Evolutionary conservation across 371 early-diverging fungal species (phyloP), one percentile per base, ranked within the genome.

Genomic region (Scutellospora calospora): DNA sequence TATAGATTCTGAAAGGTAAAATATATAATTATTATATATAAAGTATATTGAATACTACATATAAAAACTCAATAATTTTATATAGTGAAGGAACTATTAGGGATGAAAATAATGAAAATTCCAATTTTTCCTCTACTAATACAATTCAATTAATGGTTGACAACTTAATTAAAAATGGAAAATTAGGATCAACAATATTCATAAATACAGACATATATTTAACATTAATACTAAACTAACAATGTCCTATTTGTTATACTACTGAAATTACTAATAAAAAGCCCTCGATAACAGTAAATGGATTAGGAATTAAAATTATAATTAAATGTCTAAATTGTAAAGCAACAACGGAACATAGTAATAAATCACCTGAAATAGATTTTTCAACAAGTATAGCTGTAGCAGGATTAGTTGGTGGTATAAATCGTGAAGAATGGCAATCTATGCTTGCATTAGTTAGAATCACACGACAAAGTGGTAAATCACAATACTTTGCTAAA

Each of bases 361-460:
- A 71, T 51, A 18, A 71, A 49, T 27, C 2, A 51, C 14, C 25
- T 14, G 52, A 1, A 8, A 12, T 20, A 14, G 35, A 71, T 29
- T 71, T 71, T 51, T 71, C 72, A 14, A 49, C 20, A 52, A 20
- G 2, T 27, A 5, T 49, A 5, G 31, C 72, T 49, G 72, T 14
- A 27, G 51, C 52, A 27, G 72, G 11, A 27, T 49, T 71, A 27
- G 33, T 71, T 71, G 31, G 52, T 27, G 52, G 72, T 29, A 8
- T 71, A 27, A 71, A 71, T 71, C n/a, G 31, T 22, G 51, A 49
- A 71, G 27, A 71, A 71, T 49, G 41, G 6, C 18, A 12, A 49
- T 49, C 29, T 27, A 71, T 71, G 5, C 22, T 71, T 14, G 25
- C 33, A 31, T 25, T 71, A 27, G 20, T 71, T 3, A 18, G 52